Evolutionary conservation across 768 basidiomycete species (phyloP).

Genomic region (Russula emetica): DNA sequence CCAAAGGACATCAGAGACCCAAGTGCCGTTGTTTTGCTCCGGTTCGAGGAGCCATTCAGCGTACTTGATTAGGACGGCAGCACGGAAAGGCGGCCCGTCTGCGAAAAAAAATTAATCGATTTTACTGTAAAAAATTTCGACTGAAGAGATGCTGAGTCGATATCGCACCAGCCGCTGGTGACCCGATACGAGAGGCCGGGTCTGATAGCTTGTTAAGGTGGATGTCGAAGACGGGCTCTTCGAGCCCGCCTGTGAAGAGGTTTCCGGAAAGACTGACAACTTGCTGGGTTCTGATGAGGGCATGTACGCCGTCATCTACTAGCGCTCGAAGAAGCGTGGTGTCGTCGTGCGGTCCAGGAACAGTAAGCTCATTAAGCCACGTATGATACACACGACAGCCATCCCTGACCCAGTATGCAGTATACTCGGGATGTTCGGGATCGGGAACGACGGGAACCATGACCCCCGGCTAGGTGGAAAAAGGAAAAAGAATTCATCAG

Average conservation of each 20-base stretch:
- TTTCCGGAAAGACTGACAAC: constrained; percentile 19
- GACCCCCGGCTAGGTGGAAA: constrained; percentile 6
- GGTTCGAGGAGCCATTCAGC: constrained; percentile 20
- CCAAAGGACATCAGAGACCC: constrained; percentile 15
- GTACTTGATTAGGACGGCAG: constrained; percentile 15
- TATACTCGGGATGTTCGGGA: constrained; percentile 1
- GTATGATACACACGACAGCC: constrained; percentile 17
- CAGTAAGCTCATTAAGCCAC: constrained; percentile 17
- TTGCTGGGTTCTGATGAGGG: constrained; percentile 16
- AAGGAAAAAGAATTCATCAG: not conserved
- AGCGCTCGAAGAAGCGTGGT: constrained; percentile 11
- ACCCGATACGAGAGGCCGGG: not conserved
- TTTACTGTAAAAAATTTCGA: not conserved
- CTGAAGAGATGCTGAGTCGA: not conserved
- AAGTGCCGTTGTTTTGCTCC: constrained; percentile 14
- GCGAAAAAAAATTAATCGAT: not conserved
- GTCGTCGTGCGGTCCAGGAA: not conserved
- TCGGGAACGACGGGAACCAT: constrained; percentile 6
- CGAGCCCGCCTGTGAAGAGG: constrained; percentile 18
- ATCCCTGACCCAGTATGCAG: constrained; percentile 15
- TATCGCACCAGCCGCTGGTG: constrained; percentile 17
- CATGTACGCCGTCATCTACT: constrained; percentile 12
- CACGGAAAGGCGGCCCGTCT: constrained; percentile 20
- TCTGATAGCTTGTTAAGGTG: constrained; percentile 5
- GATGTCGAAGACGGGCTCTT: constrained; percentile 13